A percentile compares a stretch with the other conserved stretches of the same genome.
These are phyloP conservation scores for Kokia cookei DNA, from an alignment of 441 rosid species.

Conservation along the genomic window DNA sequence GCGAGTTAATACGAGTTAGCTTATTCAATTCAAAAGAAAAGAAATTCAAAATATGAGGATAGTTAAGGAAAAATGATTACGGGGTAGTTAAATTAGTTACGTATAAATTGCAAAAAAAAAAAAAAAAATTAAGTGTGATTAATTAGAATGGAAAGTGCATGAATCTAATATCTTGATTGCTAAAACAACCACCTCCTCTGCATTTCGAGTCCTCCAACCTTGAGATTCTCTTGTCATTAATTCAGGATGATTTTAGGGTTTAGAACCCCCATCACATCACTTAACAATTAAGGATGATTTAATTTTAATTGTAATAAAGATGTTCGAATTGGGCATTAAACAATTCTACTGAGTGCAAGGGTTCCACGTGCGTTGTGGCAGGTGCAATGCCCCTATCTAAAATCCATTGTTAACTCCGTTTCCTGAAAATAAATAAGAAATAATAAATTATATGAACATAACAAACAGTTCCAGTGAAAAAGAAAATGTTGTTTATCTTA, in stretches of 20 bases:
- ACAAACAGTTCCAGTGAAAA: no score
- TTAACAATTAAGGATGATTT: background rate
- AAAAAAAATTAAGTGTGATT: no score
- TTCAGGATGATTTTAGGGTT: background rate
- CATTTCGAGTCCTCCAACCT: background rate
- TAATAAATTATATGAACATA: background rate
- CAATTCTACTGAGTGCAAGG: background rate
- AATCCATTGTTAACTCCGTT: background rate
- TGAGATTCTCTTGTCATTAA: background rate
- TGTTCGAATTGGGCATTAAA: background rate
- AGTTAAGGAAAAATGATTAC: background rate
- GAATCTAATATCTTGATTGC: slow-evolving; percentile 12
- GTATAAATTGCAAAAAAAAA: no score
- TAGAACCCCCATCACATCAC: background rate
- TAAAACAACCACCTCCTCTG: slow-evolving; percentile 7
- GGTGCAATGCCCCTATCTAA: slow-evolving; percentile 45
- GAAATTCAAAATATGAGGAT: no score
- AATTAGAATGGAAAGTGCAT: slow-evolving; percentile 12
- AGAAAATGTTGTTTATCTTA: no score
- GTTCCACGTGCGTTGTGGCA: slow-evolving; percentile 45
- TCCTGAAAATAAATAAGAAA: background rate
- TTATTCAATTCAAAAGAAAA: no score
- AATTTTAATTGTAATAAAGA: background rate
- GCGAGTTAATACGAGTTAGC: no score
- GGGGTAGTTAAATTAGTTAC: background rate